Conservation (phyloP, 2,329 filamentous ascomycete genomes). For the Didymella keratinophila region DNA sequence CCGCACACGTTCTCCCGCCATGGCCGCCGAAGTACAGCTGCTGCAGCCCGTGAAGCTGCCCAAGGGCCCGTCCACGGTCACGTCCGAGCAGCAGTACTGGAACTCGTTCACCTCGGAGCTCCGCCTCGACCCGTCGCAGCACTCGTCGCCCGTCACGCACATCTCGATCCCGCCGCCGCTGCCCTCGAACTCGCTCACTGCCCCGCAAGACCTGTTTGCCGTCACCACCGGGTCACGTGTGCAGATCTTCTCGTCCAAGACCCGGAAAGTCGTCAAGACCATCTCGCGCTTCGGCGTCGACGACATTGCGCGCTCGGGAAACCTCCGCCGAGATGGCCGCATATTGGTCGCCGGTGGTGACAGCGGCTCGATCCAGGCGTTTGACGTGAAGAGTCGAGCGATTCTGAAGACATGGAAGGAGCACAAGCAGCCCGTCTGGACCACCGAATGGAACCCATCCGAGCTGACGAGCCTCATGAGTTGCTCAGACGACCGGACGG, state of each 20-base stretch:
- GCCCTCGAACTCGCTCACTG: slow-evolving; percentile 48
- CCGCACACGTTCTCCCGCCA: slow-evolving; percentile 50
- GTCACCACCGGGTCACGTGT: slow-evolving; percentile 94
- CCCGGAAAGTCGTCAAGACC: slow-evolving; percentile 89
- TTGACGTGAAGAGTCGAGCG: slow-evolving; percentile 86
- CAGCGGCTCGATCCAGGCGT: slow-evolving; percentile 90
- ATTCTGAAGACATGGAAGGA: slow-evolving; percentile 95
- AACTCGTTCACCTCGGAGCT: slow-evolving; percentile 91
- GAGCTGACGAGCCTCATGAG: slow-evolving; percentile 87
- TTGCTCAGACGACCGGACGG: slow-evolving; percentile 89
- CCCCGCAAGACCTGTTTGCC: slow-evolving; percentile 75
- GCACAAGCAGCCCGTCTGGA: slow-evolving; percentile 94
- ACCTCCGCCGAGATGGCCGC: slow-evolving; percentile 86
- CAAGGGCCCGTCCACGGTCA: slow-evolving; percentile 80
- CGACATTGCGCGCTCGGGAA: slow-evolving; percentile 87
- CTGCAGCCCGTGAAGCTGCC: slow-evolving; percentile 83
- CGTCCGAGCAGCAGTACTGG: slow-evolving; percentile 96
- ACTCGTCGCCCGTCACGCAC: slow-evolving; percentile 87
- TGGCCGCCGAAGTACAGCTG: slow-evolving; percentile 87
- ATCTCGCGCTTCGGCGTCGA: slow-evolving; percentile 83
- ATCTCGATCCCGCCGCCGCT: slow-evolving; percentile 73
- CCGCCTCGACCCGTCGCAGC: slow-evolving; percentile 82
- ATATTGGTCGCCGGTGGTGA: slow-evolving; percentile 93
- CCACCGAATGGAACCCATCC: slow-evolving; percentile 88
- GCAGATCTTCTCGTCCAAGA: slow-evolving; percentile 92